These are phyloP conservation scores for Emydomyces testavorans DNA, from an alignment of 2,329 filamentous ascomycete species.

Conservation along the genomic window DNA sequence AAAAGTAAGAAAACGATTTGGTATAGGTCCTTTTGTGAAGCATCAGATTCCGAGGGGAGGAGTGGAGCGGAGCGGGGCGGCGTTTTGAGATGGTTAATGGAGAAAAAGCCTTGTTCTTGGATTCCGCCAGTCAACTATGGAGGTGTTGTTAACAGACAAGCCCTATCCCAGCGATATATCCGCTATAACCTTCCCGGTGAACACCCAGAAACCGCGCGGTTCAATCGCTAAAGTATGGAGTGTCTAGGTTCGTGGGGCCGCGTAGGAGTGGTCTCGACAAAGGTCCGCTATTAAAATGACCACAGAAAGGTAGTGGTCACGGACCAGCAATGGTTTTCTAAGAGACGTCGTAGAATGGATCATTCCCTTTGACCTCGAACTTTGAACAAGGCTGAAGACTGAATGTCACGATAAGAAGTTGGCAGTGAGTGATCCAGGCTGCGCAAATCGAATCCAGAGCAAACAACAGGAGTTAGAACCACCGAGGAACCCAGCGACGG, in stretches of 20 bases:
- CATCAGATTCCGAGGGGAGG: not conserved
- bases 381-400: slow-evolving; percentile 2
- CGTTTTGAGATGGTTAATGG: not conserved
- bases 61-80: not conserved
- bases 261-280: not conserved
- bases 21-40: too few species aligned
- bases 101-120: not conserved
- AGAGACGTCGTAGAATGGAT: not conserved
- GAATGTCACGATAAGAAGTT: not conserved
- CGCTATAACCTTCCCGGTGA: not conserved
- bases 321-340: not conserved
- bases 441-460: not conserved
- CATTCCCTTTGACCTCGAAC: not conserved
- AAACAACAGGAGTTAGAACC: too few species aligned
- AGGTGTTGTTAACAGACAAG: too few species aligned
- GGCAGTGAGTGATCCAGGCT: slow-evolving; percentile 1
- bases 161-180: too few species aligned
- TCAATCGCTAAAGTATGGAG: not conserved
- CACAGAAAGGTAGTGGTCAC: not conserved
- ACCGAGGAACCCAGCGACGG: too few species aligned
- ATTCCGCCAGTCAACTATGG: not conserved
- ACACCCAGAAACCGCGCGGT: not conserved
- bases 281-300: not conserved
- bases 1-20: too few species aligned
- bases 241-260: not conserved